Conservation (phyloP, 2,329 filamentous ascomycete species). For the Calycina herbarum region DNA sequence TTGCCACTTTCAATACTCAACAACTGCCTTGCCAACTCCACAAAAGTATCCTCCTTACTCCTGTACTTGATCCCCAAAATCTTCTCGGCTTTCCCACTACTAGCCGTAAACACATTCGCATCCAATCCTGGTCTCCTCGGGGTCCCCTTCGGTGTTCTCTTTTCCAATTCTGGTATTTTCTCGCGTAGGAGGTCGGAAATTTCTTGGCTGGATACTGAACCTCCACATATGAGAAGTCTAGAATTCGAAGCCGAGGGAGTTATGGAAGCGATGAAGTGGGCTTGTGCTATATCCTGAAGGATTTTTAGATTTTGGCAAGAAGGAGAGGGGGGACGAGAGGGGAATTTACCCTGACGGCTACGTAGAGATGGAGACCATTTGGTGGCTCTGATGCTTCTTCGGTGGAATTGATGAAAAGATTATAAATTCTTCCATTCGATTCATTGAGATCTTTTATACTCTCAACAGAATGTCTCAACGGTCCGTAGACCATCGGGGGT, state of each 20-base stretch:
- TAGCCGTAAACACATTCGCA: conserved; percentile 8
- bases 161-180: conserved; percentile 51
- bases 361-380: conserved; percentile 49
- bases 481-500: conserved; percentile 61
- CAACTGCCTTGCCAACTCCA: conserved; percentile 26
- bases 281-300: conserved; percentile 54
- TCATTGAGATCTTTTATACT: conserved; percentile 64
- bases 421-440: conserved; percentile 60
- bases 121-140: conserved; percentile 16
- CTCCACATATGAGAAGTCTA: conserved; percentile 60
- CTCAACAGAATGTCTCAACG: conserved; percentile 57
- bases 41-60: conserved; percentile 26
- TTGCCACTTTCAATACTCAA: conserved; percentile 23
- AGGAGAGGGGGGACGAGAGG: neutral
- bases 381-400: conserved; percentile 48
- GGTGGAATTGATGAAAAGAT: conserved; percentile 39
- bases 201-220: conserved; percentile 57
- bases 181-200: conserved; percentile 55
- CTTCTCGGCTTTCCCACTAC: conserved; percentile 14
- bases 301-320: neutral
- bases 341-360: conserved; percentile 46
- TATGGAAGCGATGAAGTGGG: conserved; percentile 58
- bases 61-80: conserved; percentile 19
- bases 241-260: conserved; percentile 56
- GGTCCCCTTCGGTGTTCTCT: conserved; percentile 46